Conservation (phyloP, 306 rosid genomes). For the Begonia loranthoides region DNA sequence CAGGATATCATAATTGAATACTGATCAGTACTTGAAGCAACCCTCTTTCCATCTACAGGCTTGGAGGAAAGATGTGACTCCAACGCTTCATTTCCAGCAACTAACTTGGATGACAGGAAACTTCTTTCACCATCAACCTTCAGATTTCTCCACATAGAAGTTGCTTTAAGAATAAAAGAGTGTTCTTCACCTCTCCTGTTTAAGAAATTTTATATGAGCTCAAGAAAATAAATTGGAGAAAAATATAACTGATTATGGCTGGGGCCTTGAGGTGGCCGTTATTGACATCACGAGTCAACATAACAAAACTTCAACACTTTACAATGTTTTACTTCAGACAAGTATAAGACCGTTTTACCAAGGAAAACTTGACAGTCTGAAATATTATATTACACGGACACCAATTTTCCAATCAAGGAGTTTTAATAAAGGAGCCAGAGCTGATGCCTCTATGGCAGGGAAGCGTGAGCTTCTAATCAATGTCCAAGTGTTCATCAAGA, state of each 20-base stretch:
- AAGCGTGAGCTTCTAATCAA: too few species aligned
- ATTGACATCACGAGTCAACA: too few species aligned
- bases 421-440: too few species aligned
- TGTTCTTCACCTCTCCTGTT: conserved; percentile 93
- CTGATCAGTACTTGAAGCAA: conserved; percentile 31
- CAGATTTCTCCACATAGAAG: conserved; percentile 42
- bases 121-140: conserved; percentile 39
- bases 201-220: conserved; percentile 17
- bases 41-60: conserved; percentile 32
- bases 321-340: too few species aligned
- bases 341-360: conserved; percentile 1
- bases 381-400: background rate
- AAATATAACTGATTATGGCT: background rate
- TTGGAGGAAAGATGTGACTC: conserved; percentile 28
- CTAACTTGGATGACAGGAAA: conserved; percentile 30
- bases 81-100: conserved; percentile 31
- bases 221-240: background rate
- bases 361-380: background rate
- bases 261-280: too few species aligned
- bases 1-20: conserved; percentile 89
- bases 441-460: too few species aligned
- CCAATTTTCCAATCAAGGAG: background rate
- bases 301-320: too few species aligned
- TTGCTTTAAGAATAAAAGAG: conserved; percentile 76
- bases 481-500: too few species aligned